Evolutionary conservation across 2,329 filamentous ascomycete species (phyloP), one percentile per base, ranked within the genome.

Genomic region (Pyrenochaeta sp.): DNA sequence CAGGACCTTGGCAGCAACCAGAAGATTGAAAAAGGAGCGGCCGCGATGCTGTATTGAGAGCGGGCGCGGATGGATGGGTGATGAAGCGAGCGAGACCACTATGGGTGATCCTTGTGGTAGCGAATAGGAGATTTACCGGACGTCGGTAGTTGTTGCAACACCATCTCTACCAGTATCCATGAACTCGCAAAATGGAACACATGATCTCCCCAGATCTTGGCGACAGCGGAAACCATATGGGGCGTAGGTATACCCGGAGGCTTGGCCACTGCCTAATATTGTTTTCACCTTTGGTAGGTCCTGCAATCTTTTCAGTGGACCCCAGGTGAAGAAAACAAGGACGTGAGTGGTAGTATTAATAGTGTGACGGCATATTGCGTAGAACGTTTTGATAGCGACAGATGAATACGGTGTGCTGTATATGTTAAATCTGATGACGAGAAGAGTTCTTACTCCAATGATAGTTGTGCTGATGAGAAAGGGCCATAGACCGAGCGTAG

Each of bases 131-230:
- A 10, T 25, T 15, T 49, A 25, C 34, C 34, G 32, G 13, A 49
- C n/a, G 50, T n/a, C 44, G 36, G 46, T 54, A 53, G 55, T 40
- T 42, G 39, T 32, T 7, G 40, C 19, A 30, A 53, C 28, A 10
- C 32, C 27, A 13, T 28, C 27, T 9, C 13, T 57, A 50, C 34
- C 51, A 52, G 45, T 39, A 46, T 19, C 37, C 12, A 7, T 15
- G 50, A 44, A 40, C 24, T 44, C 45, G 50, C 45, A 54, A 45
- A 30, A 27, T 62, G 59, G 62, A 64, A 64, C 61, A 56, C 30
- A 25, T 59, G 58, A 57, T 53, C 42, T 40, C 56, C 42, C 49
- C 48, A 44, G 51, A 53, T 47, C 58, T 64, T 64, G 56, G 62
- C 62, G 30, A 36, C 52, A 49, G 52, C 46, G 50, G 47, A 51